These are phyloP conservation scores for Microstegium vimineum DNA, from an alignment of 176 grass and related monocot species.

Conservation along the genomic window DNA sequence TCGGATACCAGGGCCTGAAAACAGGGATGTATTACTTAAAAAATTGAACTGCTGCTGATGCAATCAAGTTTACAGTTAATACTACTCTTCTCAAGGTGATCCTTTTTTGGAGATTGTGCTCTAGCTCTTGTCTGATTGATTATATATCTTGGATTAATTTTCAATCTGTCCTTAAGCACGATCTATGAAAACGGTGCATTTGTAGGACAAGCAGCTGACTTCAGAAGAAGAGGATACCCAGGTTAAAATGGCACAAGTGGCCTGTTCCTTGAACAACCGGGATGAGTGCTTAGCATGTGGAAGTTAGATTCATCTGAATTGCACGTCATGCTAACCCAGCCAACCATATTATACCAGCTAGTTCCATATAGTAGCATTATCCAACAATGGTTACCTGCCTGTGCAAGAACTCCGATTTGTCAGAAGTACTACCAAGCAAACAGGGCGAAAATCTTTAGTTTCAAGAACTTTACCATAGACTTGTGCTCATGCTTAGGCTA, in stretches of 20 bases:
- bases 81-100: conserved; percentile 57
- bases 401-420: not conserved
- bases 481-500: not conserved
- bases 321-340: not conserved
- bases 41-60: conserved; percentile 79
- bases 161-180: not conserved
- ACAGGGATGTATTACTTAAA: too few relatives aligned
- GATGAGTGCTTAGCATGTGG: conserved; percentile 89
- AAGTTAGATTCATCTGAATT: conserved; percentile 45
- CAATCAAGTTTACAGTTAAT: conserved; percentile 99
- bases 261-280: conserved; percentile 81
- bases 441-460: not conserved
- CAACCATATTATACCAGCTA: not conserved
- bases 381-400: not conserved
- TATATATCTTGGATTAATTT: not conserved
- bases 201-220: not conserved
- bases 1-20: too few relatives aligned
- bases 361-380: not conserved
- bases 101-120: not conserved
- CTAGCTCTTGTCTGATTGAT: not conserved
- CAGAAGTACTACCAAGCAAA: not conserved
- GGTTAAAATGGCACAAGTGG: conserved; percentile 88
- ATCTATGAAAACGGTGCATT: conserved; percentile 13
- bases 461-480: not conserved
- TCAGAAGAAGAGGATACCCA: conserved; percentile 40